phyloP scores from a whole-genome alignment of 441 rosid species.

The Brassica balearica region DNA sequence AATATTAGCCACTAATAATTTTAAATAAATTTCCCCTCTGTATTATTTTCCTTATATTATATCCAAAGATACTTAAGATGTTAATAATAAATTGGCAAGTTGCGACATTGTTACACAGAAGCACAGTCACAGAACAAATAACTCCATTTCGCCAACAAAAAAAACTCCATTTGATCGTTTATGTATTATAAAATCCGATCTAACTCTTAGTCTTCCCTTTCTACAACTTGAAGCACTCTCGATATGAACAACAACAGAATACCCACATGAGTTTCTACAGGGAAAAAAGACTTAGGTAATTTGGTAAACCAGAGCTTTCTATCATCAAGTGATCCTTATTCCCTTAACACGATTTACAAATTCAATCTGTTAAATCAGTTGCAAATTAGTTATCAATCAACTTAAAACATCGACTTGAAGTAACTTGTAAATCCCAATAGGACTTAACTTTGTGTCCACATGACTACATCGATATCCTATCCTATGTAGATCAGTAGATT shows the following conservation, averaged over 20 bases:
- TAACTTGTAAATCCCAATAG: not conserved
- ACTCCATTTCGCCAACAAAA: not conserved
- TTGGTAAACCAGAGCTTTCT: not conserved
- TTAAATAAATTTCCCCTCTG: not conserved
- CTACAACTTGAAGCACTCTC: slow-evolving; percentile 1
- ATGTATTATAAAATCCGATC: slow-evolving; percentile 4
- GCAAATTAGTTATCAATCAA: slow-evolving; percentile 9
- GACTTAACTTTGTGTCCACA: not conserved
- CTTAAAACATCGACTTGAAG: not conserved
- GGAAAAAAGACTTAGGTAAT: not conserved
- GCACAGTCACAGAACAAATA: slow-evolving; percentile 7
- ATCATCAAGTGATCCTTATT: not conserved
- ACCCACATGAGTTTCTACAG: not conserved
- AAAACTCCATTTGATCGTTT: not conserved
- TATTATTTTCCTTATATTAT: not conserved
- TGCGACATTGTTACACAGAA: slow-evolving; percentile 24
- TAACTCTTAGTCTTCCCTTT: not conserved
- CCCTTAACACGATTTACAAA: not conserved
- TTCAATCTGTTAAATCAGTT: not conserved
- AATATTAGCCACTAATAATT: too few relatives aligned
- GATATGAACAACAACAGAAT: not conserved
- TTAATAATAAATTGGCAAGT: slow-evolving; percentile 8
- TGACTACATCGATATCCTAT: not conserved
- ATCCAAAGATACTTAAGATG: slow-evolving; percentile 12
- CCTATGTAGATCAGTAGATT: not conserved